These are phyloP conservation scores for Torrubiellomyces zombiae DNA, from an alignment of 2,329 filamentous ascomycete species.

Conservation along the genomic window DNA sequence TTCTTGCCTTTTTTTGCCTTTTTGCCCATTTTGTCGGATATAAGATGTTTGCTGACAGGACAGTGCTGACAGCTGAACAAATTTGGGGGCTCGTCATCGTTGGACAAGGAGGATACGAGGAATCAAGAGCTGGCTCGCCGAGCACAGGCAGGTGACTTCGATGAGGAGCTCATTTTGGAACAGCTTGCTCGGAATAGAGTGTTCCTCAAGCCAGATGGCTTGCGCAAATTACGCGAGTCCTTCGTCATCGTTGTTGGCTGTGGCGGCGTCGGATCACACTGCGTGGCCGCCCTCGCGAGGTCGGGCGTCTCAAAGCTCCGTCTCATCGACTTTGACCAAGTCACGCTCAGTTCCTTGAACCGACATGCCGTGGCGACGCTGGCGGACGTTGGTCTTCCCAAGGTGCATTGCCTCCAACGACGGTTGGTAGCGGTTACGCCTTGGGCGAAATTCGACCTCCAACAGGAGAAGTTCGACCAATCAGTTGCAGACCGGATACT, in stretches of 20 bases:
- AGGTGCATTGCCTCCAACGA: slow-evolving; percentile 70
- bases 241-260: slow-evolving; percentile 86
- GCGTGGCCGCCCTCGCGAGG: slow-evolving; percentile 66
- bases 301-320: slow-evolving; percentile 80
- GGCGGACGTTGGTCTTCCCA: slow-evolving; percentile 81
- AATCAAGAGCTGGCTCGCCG: slow-evolving; percentile 41
- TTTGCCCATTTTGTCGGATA: not conserved
- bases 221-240: slow-evolving; percentile 60
- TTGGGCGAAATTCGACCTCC: slow-evolving; percentile 80
- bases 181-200: slow-evolving; percentile 86
- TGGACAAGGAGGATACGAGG: slow-evolving; percentile 44
- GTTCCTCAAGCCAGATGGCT: slow-evolving; percentile 70
- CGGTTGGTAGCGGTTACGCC: slow-evolving; percentile 75
- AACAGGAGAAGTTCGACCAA: slow-evolving; percentile 67
- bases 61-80: slow-evolving; percentile 39
- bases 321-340: slow-evolving; percentile 93
- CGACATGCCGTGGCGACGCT: slow-evolving; percentile 90
- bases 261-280: slow-evolving; percentile 90
- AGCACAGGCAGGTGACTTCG: slow-evolving; percentile 46
- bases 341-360: slow-evolving; percentile 85
- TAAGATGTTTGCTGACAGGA: not conserved
- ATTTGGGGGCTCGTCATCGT: slow-evolving; percentile 34
- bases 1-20: no score
- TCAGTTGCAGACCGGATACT: slow-evolving; percentile 50
- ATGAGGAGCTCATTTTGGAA: slow-evolving; percentile 75